Percentiles rank a stretch among this genome's conserved stretches.
These are phyloP conservation scores for Beauveria sp. DNA, from an alignment of 2,329 filamentous ascomycete genomes.

Conservation along the genomic window DNA sequence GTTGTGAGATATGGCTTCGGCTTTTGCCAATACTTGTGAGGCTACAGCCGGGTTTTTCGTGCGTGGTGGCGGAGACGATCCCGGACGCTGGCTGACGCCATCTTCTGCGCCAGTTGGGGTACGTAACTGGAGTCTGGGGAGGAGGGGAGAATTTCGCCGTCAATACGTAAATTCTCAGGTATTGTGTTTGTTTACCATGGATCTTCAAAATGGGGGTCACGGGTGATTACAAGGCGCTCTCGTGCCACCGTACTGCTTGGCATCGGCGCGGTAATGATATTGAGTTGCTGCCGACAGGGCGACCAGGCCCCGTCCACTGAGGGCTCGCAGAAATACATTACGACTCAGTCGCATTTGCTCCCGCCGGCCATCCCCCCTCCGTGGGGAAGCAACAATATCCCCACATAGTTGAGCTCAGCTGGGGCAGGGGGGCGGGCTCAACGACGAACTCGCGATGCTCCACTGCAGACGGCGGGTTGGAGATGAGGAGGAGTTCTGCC, in stretches of 20 bases:
- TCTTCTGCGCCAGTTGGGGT: too few species aligned
- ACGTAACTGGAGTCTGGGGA: too few species aligned
- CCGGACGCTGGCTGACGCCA: too few species aligned
- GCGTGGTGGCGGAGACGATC: too few species aligned
- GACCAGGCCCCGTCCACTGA: neutral
- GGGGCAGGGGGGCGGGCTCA: neutral
- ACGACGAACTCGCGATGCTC: neutral
- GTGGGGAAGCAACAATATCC: neutral
- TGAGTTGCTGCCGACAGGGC: neutral
- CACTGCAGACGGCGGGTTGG: neutral
- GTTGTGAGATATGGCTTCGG: conserved; percentile 6
- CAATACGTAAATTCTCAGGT: too few species aligned
- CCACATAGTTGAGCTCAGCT: neutral
- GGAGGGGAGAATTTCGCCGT: too few species aligned
- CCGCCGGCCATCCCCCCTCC: neutral
- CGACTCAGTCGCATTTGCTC: conserved; percentile 5
- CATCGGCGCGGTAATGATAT: too few species aligned
- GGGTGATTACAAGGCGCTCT: too few species aligned
- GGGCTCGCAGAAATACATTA: neutral
- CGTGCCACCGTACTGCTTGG: too few species aligned
- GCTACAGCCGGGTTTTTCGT: neutral
- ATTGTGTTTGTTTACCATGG: too few species aligned
- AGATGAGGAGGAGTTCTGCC: neutral
- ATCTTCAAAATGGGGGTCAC: too few species aligned
- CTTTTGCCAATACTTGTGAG: neutral